Base-by-base conservation (phyloP, 768 basidiomycete species). In the Pleurotus platypus region DNA sequence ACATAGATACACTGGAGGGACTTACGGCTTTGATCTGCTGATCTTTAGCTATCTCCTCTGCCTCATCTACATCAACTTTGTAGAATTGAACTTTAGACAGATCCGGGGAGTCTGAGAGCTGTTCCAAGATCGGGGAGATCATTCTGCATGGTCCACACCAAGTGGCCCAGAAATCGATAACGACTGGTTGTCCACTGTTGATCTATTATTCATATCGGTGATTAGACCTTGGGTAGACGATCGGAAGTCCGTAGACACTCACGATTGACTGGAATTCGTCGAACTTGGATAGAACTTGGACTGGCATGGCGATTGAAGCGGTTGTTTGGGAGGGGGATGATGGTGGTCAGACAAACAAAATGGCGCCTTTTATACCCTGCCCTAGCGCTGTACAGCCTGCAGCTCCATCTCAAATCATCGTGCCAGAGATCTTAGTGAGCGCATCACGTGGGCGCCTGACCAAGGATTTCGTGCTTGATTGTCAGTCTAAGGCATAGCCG, bases 141-240 rank as follows among this genome's bases (percentile, higher is more conserved):
- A 76, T 60, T 56, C 71, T 76, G 82, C 87, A 89, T 15, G 87
- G 87, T 12, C 86, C 86, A 70, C 84, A 89, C 88, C 89, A 89
- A 1, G 81, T 79, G 40, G 89, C 89, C 85, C 85, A 87, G 71
- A 89, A 89, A 71, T 90, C 86, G 64, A 90, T 75, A n/a, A 86
- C 66, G 62, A 77, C 70, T 60, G 73, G 69, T 61, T 77, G 76
- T 57, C 72, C 76, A 57, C 75, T 67, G 64, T 72, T 73, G 64
- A 85, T 82, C 79, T 78, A 59, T 35, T 4, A 35, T 8, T 11
- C 8, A 30, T 11, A 8, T 30, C 30, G 9, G 30, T 9, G 7
- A 35, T 35, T 35, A 35, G 30, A 35, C 30, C 3, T 35, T 35
- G 11, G 11, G 8, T 1, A 9, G 11, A 35, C 9, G 30, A 9